These are phyloP conservation scores for Clarireedia paspali DNA, from an alignment of 2,329 filamentous ascomycete species.

Conservation along the genomic window DNA sequence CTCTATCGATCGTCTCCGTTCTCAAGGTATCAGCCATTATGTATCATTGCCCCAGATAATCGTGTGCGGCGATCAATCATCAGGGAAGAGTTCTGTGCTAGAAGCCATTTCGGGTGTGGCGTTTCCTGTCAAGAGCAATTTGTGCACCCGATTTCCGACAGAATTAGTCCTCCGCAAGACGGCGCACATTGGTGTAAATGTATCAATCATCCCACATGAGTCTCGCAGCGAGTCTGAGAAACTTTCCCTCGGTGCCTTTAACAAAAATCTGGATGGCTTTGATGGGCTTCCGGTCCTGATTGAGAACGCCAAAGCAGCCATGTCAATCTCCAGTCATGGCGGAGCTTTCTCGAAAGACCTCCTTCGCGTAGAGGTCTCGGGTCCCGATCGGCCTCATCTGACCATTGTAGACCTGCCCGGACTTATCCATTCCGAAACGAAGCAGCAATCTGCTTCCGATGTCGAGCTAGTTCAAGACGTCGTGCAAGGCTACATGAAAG, in stretches of 20 bases:
- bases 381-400: slow-evolving; percentile 37
- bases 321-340: slow-evolving; percentile 10
- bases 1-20: slow-evolving; percentile 22
- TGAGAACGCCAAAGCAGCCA: slow-evolving; percentile 16
- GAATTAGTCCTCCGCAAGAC: slow-evolving; percentile 29
- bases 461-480: slow-evolving; percentile 38
- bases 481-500: slow-evolving; percentile 46
- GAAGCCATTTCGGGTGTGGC: slow-evolving; percentile 30
- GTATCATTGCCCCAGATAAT: slow-evolving; percentile 21
- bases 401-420: slow-evolving; percentile 54
- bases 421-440: slow-evolving; percentile 40
- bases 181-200: slow-evolving; percentile 7
- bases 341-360: slow-evolving; percentile 25
- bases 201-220: slow-evolving; percentile 18
- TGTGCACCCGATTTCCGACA: not conserved
- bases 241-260: slow-evolving; percentile 11
- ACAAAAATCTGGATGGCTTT: slow-evolving; percentile 17
- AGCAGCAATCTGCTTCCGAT: slow-evolving; percentile 37
- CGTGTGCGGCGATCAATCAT: slow-evolving; percentile 35
- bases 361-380: slow-evolving; percentile 18
- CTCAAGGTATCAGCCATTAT: slow-evolving; percentile 24
- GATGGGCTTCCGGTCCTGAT: slow-evolving; percentile 16
- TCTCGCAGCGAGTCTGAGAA: slow-evolving; percentile 15
- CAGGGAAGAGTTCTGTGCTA: slow-evolving; percentile 31
- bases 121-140: slow-evolving; percentile 30